A percentile compares a stretch with the other conserved stretches of the same genome.
phyloP scores from a whole-genome alignment of 192 early-diverging fungal genomes.

The Pilobolus umbonatus region DNA sequence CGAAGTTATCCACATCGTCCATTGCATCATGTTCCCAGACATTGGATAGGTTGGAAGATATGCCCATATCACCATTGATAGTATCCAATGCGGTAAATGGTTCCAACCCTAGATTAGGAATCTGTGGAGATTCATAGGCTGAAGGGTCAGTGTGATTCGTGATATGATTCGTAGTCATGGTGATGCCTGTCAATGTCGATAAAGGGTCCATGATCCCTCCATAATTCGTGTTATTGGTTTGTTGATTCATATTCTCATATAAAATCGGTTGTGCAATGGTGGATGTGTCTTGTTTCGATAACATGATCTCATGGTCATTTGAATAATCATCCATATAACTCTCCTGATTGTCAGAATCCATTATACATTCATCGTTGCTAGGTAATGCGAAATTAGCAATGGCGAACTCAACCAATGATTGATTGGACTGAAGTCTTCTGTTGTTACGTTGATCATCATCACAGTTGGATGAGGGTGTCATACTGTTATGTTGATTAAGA shows the following conservation, averaged over 20 bases:
- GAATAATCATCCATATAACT: neutral
- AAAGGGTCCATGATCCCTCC: too few relatives aligned
- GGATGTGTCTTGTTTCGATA: too few relatives aligned
- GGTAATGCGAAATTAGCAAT: neutral
- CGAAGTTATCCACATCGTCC: constrained; percentile 32
- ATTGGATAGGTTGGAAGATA: constrained; percentile 17
- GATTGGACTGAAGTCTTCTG: neutral
- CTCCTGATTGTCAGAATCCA: too few relatives aligned
- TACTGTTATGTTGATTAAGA: too few relatives aligned
- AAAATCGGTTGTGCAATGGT: too few relatives aligned
- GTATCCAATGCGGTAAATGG: constrained; percentile 9
- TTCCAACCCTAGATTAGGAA: neutral
- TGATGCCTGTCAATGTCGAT: neutral
- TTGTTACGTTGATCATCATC: neutral
- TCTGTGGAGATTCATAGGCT: constrained; percentile 2
- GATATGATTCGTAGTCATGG: neutral
- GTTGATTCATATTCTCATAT: neutral
- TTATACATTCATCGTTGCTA: too few relatives aligned
- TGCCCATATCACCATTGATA: constrained; percentile 20
- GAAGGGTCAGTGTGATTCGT: neutral
- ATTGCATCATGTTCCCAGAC: constrained; percentile 26
- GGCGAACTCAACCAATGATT: neutral
- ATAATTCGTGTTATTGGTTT: too few relatives aligned
- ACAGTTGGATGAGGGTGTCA: neutral
- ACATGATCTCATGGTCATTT: too few relatives aligned